These are phyloP conservation scores for Fusarium compactum DNA, from an alignment of 2,329 filamentous ascomycete species.

Conservation along the genomic window DNA sequence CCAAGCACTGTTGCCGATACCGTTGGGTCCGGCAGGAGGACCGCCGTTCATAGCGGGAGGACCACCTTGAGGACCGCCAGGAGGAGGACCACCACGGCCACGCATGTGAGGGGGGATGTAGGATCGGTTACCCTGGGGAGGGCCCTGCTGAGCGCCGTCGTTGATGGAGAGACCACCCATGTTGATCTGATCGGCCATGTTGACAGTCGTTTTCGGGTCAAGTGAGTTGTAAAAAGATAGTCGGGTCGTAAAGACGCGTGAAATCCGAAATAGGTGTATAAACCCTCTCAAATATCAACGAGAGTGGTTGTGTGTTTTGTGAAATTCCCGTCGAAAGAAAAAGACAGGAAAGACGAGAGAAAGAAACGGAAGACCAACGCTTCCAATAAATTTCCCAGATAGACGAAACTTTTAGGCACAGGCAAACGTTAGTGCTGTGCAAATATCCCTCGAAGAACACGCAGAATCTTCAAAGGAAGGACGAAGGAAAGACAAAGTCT, in stretches of 20 bases:
- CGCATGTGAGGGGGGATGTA: constrained; percentile 91
- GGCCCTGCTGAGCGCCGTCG: constrained; percentile 50
- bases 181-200: constrained; percentile 87
- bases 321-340: constrained; percentile 48
- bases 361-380: constrained; percentile 52
- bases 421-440: constrained; percentile 50
- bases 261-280: constrained; percentile 35
- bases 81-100: constrained; percentile 50
- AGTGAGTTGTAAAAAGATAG: constrained; percentile 36
- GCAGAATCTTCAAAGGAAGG: constrained; percentile 62
- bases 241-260: constrained; percentile 40
- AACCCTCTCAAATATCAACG: constrained; percentile 47
- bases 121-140: constrained; percentile 63
- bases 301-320: constrained; percentile 42
- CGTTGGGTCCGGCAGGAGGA: constrained; percentile 53
- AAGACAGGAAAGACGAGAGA: constrained; percentile 50
- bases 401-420: constrained; percentile 51
- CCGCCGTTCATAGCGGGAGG: constrained; percentile 29
- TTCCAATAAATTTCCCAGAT: constrained; percentile 51
- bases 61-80: constrained; percentile 33
- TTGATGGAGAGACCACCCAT: constrained; percentile 80
- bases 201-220: constrained; percentile 53
- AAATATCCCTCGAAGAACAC: constrained; percentile 57
- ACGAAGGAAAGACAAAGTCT: constrained; percentile 57
- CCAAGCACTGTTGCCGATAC: constrained; percentile 74